These are phyloP conservation scores for Ilyonectria destructans DNA, from an alignment of 2,329 filamentous ascomycete genomes.

Conservation along the genomic window DNA sequence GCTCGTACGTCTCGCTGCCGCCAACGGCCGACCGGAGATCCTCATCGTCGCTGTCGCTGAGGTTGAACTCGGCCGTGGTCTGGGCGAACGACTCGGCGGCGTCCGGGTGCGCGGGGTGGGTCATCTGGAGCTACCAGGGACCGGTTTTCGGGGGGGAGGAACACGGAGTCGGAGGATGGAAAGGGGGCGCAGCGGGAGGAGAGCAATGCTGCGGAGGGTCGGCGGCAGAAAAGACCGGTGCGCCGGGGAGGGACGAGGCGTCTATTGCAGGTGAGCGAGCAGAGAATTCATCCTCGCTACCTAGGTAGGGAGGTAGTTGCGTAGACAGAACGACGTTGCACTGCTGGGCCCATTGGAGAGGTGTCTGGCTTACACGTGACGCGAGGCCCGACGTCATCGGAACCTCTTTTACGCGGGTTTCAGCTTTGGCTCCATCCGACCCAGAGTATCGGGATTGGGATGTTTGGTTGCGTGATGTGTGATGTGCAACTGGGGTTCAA, in stretches of 20 bases:
- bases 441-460: not conserved
- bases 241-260: slow-evolving; percentile 15
- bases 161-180: slow-evolving; percentile 10
- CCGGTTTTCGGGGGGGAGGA: slow-evolving; percentile 6
- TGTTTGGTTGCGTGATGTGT: not conserved
- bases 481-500: not conserved
- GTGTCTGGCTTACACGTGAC: slow-evolving; percentile 34
- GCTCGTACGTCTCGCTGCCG: slow-evolving; percentile 54
- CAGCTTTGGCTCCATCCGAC: not conserved
- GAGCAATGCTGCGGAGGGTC: not conserved
- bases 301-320: slow-evolving; percentile 4
- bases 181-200: slow-evolving; percentile 1
- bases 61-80: slow-evolving; percentile 56
- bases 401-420: not conserved
- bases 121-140: slow-evolving; percentile 41
- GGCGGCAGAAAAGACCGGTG: slow-evolving; percentile 8
- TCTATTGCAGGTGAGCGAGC: slow-evolving; percentile 16
- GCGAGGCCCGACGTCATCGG: slow-evolving; percentile 3
- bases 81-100: slow-evolving; percentile 58
- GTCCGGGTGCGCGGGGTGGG: slow-evolving; percentile 43
- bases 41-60: slow-evolving; percentile 56
- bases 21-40: slow-evolving; percentile 54
- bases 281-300: slow-evolving; percentile 20
- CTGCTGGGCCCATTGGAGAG: slow-evolving; percentile 10
- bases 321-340: slow-evolving; percentile 4